Percentiles rank a stretch among this genome's conserved stretches.
Conservation (phyloP, 306 rosid species). For the Senna siamea region DNA sequence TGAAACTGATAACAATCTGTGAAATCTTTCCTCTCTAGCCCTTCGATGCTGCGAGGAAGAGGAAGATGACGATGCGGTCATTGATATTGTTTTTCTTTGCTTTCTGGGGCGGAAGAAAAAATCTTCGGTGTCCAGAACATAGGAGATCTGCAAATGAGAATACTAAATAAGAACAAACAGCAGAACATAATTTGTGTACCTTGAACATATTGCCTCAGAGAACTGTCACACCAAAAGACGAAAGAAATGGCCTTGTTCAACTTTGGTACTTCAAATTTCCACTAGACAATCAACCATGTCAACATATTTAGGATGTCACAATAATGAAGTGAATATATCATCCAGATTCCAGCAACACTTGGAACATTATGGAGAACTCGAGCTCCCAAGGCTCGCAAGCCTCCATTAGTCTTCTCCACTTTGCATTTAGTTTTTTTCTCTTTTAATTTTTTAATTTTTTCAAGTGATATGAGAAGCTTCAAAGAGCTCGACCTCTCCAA, state of each 20-base stretch:
- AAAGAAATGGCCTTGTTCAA: conserved; percentile 18
- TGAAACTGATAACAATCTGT: conserved; percentile 53
- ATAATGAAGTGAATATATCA: not conserved
- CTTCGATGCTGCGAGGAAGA: conserved; percentile 37
- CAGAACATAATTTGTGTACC: not conserved
- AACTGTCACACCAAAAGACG: conserved; percentile 2
- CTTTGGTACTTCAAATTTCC: not conserved
- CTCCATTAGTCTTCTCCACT: too few relatives aligned
- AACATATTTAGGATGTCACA: not conserved
- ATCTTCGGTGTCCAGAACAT: conserved; percentile 90
- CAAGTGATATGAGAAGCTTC: too few relatives aligned
- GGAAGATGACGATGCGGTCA: not conserved
- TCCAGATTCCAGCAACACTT: too few relatives aligned
- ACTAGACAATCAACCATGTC: not conserved
- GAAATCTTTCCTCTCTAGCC: conserved; percentile 69
- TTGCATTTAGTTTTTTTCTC: too few relatives aligned
- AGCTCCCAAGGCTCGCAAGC: too few relatives aligned
- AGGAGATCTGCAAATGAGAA: conserved; percentile 72
- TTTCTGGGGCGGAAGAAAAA: conserved; percentile 74
- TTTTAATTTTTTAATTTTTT: too few relatives aligned
- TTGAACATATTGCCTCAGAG: not conserved
- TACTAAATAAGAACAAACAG: conserved; percentile 31
- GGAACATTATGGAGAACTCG: too few relatives aligned
- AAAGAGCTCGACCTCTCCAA: too few relatives aligned
- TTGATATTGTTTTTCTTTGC: conserved; percentile 46